Conservation (phyloP, 805 yeast species). For the Sporopachydermia quercuum region DNA sequence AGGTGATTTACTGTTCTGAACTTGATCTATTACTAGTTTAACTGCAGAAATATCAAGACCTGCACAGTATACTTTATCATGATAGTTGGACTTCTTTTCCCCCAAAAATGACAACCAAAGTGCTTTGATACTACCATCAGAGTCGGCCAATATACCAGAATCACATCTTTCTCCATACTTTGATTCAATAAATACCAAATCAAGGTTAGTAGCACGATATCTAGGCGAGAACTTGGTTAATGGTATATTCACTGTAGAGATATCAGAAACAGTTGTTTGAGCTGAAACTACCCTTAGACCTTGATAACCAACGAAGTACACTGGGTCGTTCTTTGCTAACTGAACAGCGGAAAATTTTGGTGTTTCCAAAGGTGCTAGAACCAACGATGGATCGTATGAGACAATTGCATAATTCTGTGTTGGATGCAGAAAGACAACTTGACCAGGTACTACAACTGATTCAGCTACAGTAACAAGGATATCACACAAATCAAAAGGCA, state of each 20-base stretch:
- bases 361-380: slow-evolving; percentile 54
- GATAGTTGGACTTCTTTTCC: slow-evolving; percentile 41
- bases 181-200: slow-evolving; percentile 62
- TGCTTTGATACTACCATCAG: slow-evolving; percentile 68
- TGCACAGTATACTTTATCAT: slow-evolving; percentile 52
- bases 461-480: slow-evolving; percentile 72
- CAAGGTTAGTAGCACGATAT: slow-evolving; percentile 74
- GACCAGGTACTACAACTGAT: slow-evolving; percentile 64
- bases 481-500: slow-evolving; percentile 75
- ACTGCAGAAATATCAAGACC: slow-evolving; percentile 68
- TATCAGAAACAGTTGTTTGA: slow-evolving; percentile 62
- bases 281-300: slow-evolving; percentile 56
- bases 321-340: slow-evolving; percentile 59
- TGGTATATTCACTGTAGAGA: slow-evolving; percentile 61
- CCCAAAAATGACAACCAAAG: slow-evolving; percentile 79
- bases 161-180: slow-evolving; percentile 57
- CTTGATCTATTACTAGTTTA: slow-evolving; percentile 34
- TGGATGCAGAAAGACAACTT: slow-evolving; percentile 76
- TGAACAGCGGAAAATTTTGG: slow-evolving; percentile 45
- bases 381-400: slow-evolving; percentile 64
- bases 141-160: slow-evolving; percentile 65
- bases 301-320: slow-evolving; percentile 71
- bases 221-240: slow-evolving; percentile 56
- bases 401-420: slow-evolving; percentile 74
- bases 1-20: slow-evolving; percentile 37